Base-by-base conservation (phyloP, 2,329 filamentous ascomycete genomes). In the Penicillium capsulatum region DNA sequence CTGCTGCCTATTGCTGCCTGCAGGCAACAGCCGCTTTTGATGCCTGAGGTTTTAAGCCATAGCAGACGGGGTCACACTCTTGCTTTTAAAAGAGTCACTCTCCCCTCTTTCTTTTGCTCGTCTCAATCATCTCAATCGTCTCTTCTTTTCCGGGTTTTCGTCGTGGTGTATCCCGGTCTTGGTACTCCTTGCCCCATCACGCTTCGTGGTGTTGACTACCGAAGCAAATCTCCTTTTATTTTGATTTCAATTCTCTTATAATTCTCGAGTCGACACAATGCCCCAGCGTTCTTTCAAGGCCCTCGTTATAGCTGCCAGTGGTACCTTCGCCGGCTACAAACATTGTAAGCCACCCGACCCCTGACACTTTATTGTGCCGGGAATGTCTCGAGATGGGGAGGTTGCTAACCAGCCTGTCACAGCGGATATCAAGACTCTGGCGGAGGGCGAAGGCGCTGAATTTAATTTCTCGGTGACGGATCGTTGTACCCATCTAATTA, bases 271-370 rank as follows among this genome's bases (percentile, higher is more conserved):
- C 14, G 3, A 15, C 31, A 31, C 16, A 7, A 64, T 63, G 59
- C 37, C 59, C 4, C 42, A 47, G 2, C 17, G 36, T n/a, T 35
- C 47, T 10, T 61, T 66, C 31, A 60, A 61, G 32, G 47, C 55
- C 0, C 36, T 55, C 6, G 47, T 66, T 4, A 66, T 86, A 31
- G 75, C 73, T 15, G 58, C 84, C 17, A 81, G 77, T 40, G 83
- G 83, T 44, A 75, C 74, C 4, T 81, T 86, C 49, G 64, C 73
- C 1, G 67, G 69, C 4, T 61, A 69, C 17, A 75, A 71, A 3
- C 80, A 85, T 49, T 57, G 67, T 68, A 51, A n/a, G n/a, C n/a
- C 47, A 53, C 38, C 20, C 17, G 20, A 16, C 17, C 27, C 44
- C 36, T 34, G 20, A 31, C 13, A n/a, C n/a, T n/a, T n/a, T n/a